Evolutionary conservation across 2,329 filamentous ascomycete species (phyloP), one percentile per base, ranked within the genome.

Genomic region (Cercospora zeae-maydis): DNA sequence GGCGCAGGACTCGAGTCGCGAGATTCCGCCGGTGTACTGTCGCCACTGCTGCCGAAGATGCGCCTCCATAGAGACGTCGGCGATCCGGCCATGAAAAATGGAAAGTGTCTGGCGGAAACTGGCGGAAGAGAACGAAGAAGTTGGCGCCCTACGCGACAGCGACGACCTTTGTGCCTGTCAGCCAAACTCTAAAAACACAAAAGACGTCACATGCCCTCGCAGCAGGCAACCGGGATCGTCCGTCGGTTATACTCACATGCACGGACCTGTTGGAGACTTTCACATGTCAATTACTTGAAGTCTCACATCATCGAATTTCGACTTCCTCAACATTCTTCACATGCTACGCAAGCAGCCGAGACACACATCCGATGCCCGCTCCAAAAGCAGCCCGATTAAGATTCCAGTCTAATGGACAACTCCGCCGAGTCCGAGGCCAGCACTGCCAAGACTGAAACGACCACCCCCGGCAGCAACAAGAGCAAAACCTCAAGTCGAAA

Each of bases 1-100:
- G 72, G 72, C 37, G 76, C 75, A 7, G 78, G 77, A 52, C 74
- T 77, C 11, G 73, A 67, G 58, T 79, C 78, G 67, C 77, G 75
- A 9, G 78, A 79, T 13, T 63, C 60, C 21, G 77, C 75, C 33
- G 73, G 70, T 30, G 72, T 70, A 62, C 58, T 47, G 49, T 71
- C 69, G 31, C 73, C 69, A 21, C 55, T 60, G 33, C 21, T 62
- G 66, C 74, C 73, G 57, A 76, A 74, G 52, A 76, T 74, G 55
- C 75, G 73, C 52, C 74, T 71, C 13, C 74, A 69, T 16, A 76
- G 70, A 21, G 67, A 68, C 39, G 73, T 70, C 75, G 3, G 34
- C 49, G 49, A 53, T 16, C 13, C 27, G 4, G 49, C n/a, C 49
- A 53, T 53, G 24, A 6, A n/a, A 30, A n/a, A n/a, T n/a, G n/a